A percentile compares a stretch with the other conserved stretches of the same genome.
Evolutionary conservation across 805 yeast genomes (phyloP).

Genomic region (Candida ficus): DNA sequence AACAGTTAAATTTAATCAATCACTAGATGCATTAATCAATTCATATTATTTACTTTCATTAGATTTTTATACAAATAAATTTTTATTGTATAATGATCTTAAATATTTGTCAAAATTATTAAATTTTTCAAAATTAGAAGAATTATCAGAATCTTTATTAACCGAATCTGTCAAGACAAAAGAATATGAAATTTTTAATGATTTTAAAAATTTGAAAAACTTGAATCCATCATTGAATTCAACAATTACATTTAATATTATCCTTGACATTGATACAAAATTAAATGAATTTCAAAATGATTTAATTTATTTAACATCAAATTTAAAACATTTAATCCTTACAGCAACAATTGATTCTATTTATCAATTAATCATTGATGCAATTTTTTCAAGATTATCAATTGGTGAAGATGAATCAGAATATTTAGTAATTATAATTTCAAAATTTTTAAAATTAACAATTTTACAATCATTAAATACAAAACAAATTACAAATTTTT

Average conservation of each 20-base stretch:
- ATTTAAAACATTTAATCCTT: constrained; percentile 1
- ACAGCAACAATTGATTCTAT: constrained; percentile 17
- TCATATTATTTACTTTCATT: constrained; percentile 16
- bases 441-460: constrained; percentile 13
- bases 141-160: constrained; percentile 32
- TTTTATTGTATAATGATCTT: constrained; percentile 21
- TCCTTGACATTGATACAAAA: constrained; percentile 11
- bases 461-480: constrained; percentile 7
- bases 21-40: constrained; percentile 15
- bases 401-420: constrained; percentile 23
- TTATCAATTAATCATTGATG: constrained; percentile 15
- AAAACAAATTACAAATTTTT: constrained; percentile 8
- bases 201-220: constrained; percentile 10
- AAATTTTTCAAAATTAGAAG: constrained; percentile 30
- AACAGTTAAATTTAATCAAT: constrained; percentile 8
- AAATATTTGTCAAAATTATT: constrained; percentile 4
- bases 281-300: constrained; percentile 8
- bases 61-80: constrained; percentile 11
- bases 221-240: constrained; percentile 18
- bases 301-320: constrained; percentile 5
- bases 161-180: constrained; percentile 8
- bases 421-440: constrained; percentile 16
- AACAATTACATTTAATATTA: constrained; percentile 9
- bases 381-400: constrained; percentile 13
- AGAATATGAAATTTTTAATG: constrained; percentile 9